phyloP scores from a whole-genome alignment of 1,284 basidiomycete genomes.

The Heliocybe sulcata region DNA sequence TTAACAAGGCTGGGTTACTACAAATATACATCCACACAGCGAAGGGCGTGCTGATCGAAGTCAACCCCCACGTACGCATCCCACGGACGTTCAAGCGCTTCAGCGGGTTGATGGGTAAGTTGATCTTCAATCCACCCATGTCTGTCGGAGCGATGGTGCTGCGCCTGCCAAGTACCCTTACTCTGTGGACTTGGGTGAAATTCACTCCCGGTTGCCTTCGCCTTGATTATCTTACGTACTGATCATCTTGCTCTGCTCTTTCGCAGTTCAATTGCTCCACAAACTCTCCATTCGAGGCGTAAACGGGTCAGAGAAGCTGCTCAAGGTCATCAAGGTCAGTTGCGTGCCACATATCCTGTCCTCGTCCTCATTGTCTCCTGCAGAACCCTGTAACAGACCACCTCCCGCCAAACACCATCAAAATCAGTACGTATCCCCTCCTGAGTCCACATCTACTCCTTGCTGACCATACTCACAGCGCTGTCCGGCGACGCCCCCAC shows the following conservation, averaged over 20 bases:
- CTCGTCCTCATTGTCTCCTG: slow-evolving; percentile 7
- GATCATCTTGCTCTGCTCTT: neutral
- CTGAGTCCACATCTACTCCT: slow-evolving; percentile 3
- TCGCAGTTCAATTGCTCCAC: slow-evolving; percentile 90
- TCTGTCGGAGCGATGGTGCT: no score
- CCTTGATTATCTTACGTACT: no score
- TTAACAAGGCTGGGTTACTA: slow-evolving; percentile 95
- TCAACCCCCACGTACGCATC: slow-evolving; percentile 96
- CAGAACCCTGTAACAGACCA: slow-evolving; percentile 96
- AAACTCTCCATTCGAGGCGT: slow-evolving; percentile 93
- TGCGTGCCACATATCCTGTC: slow-evolving; percentile 2
- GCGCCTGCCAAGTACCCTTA: no score
- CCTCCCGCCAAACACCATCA: slow-evolving; percentile 92
- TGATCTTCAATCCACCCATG: no score
- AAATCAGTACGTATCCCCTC: slow-evolving; percentile 67
- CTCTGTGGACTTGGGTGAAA: no score
- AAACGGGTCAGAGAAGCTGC: slow-evolving; percentile 93
- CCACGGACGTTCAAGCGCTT: slow-evolving; percentile 99
- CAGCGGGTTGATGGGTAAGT: slow-evolving; percentile 94
- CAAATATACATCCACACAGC: slow-evolving; percentile 99
- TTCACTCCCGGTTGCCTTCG: no score
- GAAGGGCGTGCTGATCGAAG: slow-evolving; percentile 95
- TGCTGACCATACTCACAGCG: slow-evolving; percentile 39
- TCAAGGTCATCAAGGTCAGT: slow-evolving; percentile 90
- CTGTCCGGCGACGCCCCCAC: slow-evolving; percentile 90